Evolutionary conservation across 208 protist genomes (phyloP).

Genomic region (Wallacemonas rigidus): DNA sequence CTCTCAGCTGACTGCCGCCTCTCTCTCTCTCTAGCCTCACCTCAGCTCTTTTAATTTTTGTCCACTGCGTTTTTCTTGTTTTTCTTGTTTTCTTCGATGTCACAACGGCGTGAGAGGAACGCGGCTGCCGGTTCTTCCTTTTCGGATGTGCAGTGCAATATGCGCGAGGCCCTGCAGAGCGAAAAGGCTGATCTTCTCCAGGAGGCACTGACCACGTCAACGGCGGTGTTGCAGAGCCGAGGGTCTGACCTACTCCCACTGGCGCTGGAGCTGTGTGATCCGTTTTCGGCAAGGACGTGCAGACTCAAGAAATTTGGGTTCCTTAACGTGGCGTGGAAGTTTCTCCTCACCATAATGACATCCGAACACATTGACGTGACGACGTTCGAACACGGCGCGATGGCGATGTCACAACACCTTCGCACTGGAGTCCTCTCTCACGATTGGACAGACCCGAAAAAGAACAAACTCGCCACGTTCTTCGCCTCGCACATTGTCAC

Average conservation of each 20-base stretch:
- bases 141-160: conserved; percentile 2
- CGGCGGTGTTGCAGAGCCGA: conserved; percentile 13
- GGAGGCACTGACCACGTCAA: background rate
- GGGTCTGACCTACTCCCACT: conserved; percentile 40
- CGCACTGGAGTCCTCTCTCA: conserved; percentile 62
- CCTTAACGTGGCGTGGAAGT: conserved; percentile 74
- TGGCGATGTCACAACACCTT: conserved; percentile 68
- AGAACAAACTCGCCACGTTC: conserved; percentile 58
- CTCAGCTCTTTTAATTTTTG: background rate
- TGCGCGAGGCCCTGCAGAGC: conserved; percentile 10
- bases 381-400: conserved; percentile 33
- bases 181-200: conserved; percentile 5
- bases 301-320: conserved; percentile 35
- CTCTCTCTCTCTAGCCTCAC: background rate
- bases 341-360: conserved; percentile 52
- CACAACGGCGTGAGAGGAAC: background rate
- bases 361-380: conserved; percentile 18
- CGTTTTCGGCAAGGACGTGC: background rate
- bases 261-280: conserved; percentile 46
- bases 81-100: conserved; percentile 20
- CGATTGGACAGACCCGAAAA: conserved; percentile 68
- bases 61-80: conserved; percentile 8
- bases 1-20: too few relatives aligned
- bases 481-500: conserved; percentile 72
- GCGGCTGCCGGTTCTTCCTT: background rate